Evolutionary conservation across 73 alveolate genomes (phyloP).

Genomic region (Effrenium voratum): DNA sequence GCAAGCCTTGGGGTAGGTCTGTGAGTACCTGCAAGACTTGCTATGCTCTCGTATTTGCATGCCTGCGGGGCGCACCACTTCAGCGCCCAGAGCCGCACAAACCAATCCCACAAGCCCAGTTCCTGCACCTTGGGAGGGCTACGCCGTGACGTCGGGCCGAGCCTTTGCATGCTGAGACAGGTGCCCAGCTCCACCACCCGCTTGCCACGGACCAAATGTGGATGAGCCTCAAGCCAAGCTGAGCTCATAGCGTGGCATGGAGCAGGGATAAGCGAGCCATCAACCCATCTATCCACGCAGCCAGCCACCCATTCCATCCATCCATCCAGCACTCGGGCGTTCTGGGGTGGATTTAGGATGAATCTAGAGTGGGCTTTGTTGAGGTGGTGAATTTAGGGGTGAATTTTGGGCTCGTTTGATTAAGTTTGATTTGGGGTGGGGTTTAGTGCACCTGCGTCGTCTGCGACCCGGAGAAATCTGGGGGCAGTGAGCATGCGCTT

Average conservation of each 20-base stretch:
- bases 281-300: too few relatives aligned
- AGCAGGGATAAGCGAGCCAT: background rate
- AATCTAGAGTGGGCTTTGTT: too few relatives aligned
- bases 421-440: too few relatives aligned
- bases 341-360: too few relatives aligned
- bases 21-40: conserved; percentile 35
- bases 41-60: background rate
- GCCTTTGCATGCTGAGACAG: background rate
- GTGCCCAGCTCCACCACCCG: conserved; percentile 88
- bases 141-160: background rate
- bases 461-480: too few relatives aligned
- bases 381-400: too few relatives aligned
- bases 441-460: too few relatives aligned
- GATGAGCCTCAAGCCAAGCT: conserved; percentile 23
- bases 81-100: conserved; percentile 73
- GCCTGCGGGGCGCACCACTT: conserved; percentile 25
- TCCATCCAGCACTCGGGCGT: too few relatives aligned
- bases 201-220: conserved; percentile 79
- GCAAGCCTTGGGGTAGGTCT: conserved; percentile 51
- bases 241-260: background rate
- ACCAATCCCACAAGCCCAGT: conserved; percentile 87
- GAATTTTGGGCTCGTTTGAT: too few relatives aligned
- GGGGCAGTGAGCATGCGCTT: too few relatives aligned
- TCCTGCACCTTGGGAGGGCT: conserved; percentile 53
- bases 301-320: too few relatives aligned